Conservation (phyloP, 495 filamentous ascomycete genomes). For the Hypoxylon rickii region DNA sequence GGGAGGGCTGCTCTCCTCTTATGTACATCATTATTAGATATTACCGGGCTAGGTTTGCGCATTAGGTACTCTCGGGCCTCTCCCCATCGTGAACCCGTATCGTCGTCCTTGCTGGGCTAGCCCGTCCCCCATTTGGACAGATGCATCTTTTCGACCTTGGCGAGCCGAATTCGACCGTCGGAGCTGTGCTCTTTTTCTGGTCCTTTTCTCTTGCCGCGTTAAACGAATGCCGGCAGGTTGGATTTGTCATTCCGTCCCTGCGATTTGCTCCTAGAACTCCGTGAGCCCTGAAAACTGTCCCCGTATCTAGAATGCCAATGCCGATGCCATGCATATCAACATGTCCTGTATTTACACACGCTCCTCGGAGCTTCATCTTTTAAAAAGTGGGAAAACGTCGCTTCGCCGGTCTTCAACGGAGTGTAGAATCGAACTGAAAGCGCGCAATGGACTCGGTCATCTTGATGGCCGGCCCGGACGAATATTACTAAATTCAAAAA, state of each 20-base stretch:
- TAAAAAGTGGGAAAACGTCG: constrained; percentile 36
- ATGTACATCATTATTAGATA: constrained; percentile 45
- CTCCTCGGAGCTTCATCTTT: constrained; percentile 42
- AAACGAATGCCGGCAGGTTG: constrained; percentile 47
- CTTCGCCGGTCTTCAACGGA: constrained; percentile 35
- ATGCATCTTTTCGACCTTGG: constrained; percentile 23
- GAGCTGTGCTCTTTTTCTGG: constrained; percentile 13
- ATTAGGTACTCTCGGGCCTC: constrained; percentile 35
- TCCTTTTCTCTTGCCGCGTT: constrained; percentile 30
- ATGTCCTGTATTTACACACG: constrained; percentile 55
- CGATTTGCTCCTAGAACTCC: constrained; percentile 54
- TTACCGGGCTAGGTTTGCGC: constrained; percentile 44
- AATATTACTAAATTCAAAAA: constrained; percentile 30
- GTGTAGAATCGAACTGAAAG: constrained; percentile 38
- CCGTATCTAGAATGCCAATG: constrained; percentile 58
- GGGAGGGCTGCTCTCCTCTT: constrained; percentile 29
- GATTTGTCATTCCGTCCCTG: constrained; percentile 33
- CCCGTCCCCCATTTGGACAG: constrained; percentile 39
- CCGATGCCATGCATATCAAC: constrained; percentile 59
- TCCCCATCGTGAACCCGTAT: constrained; percentile 30
- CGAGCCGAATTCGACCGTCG: constrained; percentile 21
- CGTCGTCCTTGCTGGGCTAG: constrained; percentile 42
- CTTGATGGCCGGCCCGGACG: constrained; percentile 12
- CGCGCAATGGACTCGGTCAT: constrained; percentile 12
- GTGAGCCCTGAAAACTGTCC: constrained; percentile 46